Conservation (phyloP, 2,329 filamentous ascomycete genomes). For the Penicillium sp. region DNA sequence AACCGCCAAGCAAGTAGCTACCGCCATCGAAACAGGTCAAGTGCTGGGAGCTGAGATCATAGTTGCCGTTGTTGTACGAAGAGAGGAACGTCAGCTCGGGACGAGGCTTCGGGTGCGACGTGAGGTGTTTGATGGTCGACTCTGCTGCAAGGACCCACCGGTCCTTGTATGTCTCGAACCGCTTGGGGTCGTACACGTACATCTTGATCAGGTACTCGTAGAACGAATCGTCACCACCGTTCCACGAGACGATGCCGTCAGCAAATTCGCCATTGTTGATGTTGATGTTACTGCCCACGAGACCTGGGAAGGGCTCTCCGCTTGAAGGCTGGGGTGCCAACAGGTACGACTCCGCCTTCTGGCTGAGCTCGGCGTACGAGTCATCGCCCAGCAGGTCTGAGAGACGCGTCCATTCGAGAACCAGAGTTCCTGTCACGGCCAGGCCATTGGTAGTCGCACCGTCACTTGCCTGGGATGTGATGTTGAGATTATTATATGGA, state of each 20-base stretch:
- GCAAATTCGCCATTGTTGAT: slow-evolving; percentile 65
- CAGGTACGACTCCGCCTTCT: slow-evolving; percentile 68
- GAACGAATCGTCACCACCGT: slow-evolving; percentile 73
- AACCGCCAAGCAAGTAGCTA: slow-evolving; percentile 78
- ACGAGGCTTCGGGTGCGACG: slow-evolving; percentile 63
- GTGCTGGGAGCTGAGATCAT: slow-evolving; percentile 43
- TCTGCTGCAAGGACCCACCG: slow-evolving; percentile 74
- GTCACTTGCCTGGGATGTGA: slow-evolving; percentile 54
- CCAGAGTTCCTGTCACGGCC: slow-evolving; percentile 72
- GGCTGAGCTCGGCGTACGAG: slow-evolving; percentile 64
- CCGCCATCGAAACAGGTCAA: slow-evolving; percentile 81
- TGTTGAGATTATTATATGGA: slow-evolving; percentile 66
- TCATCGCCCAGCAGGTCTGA: slow-evolving; percentile 69
- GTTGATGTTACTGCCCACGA: slow-evolving; percentile 67
- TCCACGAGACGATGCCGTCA: slow-evolving; percentile 70
- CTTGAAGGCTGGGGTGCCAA: slow-evolving; percentile 62
- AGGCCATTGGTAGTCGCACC: slow-evolving; percentile 63
- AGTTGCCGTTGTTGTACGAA: slow-evolving; percentile 35
- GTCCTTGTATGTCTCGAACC: slow-evolving; percentile 66
- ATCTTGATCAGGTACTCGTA: slow-evolving; percentile 93
- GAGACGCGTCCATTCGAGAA: slow-evolving; percentile 80
- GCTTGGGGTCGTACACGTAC: slow-evolving; percentile 71
- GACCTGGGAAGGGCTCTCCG: slow-evolving; percentile 71
- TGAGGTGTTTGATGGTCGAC: slow-evolving; percentile 69
- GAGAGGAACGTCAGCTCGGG: slow-evolving; percentile 68